Percentiles rank a stretch among this genome's conserved stretches.
These are phyloP conservation scores for Thraustochytrium striatum DNA, from an alignment of 352 stramenopile genomes.

Conservation along the genomic window DNA sequence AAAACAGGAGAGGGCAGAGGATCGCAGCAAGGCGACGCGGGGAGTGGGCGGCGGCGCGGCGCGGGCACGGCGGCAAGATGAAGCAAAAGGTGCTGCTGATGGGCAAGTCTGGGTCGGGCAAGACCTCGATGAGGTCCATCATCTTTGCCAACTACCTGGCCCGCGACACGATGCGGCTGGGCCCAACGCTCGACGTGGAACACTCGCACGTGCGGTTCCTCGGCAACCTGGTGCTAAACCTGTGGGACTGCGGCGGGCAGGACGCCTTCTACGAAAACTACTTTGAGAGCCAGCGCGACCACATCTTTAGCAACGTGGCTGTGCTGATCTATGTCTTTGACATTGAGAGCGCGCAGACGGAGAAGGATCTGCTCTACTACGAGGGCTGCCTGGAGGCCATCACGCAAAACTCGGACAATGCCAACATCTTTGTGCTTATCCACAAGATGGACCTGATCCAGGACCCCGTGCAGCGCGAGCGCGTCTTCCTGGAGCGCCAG, in stretches of 20 bases:
- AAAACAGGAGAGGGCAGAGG: too few species aligned
- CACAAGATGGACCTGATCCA: constrained; percentile 99
- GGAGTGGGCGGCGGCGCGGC: too few species aligned
- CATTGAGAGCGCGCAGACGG: constrained; percentile 68
- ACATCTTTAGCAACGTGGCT: constrained; percentile 98
- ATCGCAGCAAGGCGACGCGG: too few species aligned
- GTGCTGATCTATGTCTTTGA: constrained; percentile 98
- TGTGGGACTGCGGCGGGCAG: constrained; percentile 99
- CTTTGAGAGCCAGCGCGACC: constrained; percentile 96
- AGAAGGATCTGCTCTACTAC: constrained; percentile 97
- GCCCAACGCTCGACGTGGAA: constrained; percentile 86
- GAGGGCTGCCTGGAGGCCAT: constrained; percentile 93
- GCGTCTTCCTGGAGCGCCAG: constrained; percentile 74
- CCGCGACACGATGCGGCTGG: constrained; percentile 93
- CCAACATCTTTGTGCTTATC: constrained; percentile 97
- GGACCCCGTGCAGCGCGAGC: constrained; percentile 60
- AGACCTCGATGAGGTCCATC: constrained; percentile 99
- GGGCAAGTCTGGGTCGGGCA: constrained; percentile 90
- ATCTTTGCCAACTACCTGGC: constrained; percentile 99
- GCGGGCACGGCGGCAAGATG: too few species aligned
- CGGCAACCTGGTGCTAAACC: constrained; percentile 95
- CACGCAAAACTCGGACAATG: constrained; percentile 95
- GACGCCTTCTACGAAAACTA: constrained; percentile 99
- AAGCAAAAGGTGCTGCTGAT: constrained; percentile 84
- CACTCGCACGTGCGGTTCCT: constrained; percentile 90